These are phyloP conservation scores for Lipomyces kockii DNA, from an alignment of 805 yeast genomes.

Conservation along the genomic window DNA sequence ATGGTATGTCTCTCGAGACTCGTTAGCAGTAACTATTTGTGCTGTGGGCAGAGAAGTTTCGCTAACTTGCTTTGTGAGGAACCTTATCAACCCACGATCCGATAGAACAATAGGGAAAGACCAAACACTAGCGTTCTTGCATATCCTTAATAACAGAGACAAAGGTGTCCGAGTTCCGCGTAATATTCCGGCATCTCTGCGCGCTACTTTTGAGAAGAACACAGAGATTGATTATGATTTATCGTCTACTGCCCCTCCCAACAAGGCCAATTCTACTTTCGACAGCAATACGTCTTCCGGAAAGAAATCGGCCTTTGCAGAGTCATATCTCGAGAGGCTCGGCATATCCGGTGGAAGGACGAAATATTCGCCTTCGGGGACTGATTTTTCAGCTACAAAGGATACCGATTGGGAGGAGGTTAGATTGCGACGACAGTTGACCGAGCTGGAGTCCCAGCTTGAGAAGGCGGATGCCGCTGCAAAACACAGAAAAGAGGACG, in stretches of 20 bases:
- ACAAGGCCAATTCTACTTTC: background rate
- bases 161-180: conserved; percentile 84
- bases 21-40: background rate
- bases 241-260: conserved; percentile 26
- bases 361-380: conserved; percentile 52
- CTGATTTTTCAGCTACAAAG: conserved; percentile 67
- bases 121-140: conserved; percentile 86
- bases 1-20: conserved; percentile 55
- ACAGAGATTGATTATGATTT: conserved; percentile 48
- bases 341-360: conserved; percentile 49
- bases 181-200: conserved; percentile 88
- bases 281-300: conserved; percentile 17
- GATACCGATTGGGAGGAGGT: conserved; percentile 96
- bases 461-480: conserved; percentile 59
- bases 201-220: conserved; percentile 90
- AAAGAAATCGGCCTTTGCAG: conserved; percentile 41
- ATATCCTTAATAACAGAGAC: conserved; percentile 87
- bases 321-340: conserved; percentile 40
- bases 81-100: conserved; percentile 87
- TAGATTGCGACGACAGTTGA: conserved; percentile 75
- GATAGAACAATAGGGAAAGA: conserved; percentile 89
- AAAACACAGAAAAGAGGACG: conserved; percentile 46
- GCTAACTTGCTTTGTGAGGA: conserved; percentile 42
- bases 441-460: conserved; percentile 71
- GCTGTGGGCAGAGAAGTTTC: background rate